Evolutionary conservation across 345 rosid species (phyloP).

Genomic region (Adansonia digitata): DNA sequence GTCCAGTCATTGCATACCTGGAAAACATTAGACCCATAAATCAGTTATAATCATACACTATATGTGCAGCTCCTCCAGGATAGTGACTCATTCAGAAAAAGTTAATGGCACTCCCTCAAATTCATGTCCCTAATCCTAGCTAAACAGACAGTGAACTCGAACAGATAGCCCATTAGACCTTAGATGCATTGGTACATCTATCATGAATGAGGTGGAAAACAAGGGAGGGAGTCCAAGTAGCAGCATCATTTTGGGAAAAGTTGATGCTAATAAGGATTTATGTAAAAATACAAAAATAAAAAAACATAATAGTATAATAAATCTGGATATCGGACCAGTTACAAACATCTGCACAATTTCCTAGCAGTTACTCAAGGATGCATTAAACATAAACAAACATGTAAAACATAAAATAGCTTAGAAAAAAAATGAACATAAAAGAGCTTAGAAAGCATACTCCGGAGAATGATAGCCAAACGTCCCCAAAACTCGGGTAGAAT

Average conservation of each 20-base stretch:
- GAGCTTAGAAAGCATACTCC: slow-evolving; percentile 54
- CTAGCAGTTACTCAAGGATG: background rate
- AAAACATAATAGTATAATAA: background rate
- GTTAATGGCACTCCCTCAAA: background rate
- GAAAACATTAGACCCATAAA: slow-evolving; percentile 7
- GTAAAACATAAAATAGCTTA: background rate
- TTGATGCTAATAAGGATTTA: background rate
- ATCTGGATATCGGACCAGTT: background rate
- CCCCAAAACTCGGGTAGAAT: slow-evolving; percentile 96
- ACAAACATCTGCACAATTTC: background rate
- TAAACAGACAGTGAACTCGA: background rate
- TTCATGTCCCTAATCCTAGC: background rate
- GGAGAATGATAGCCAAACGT: slow-evolving; percentile 99
- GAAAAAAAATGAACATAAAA: slow-evolving; percentile 17
- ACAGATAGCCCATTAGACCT: background rate
- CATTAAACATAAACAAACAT: background rate
- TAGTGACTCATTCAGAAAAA: background rate
- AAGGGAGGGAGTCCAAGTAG: background rate
- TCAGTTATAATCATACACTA: background rate
- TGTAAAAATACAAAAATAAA: too few species aligned
- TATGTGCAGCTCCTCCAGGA: background rate
- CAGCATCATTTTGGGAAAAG: background rate
- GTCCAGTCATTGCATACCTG: slow-evolving; percentile 99
- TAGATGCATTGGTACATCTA: background rate
- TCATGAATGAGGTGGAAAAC: background rate